phyloP scores from a whole-genome alignment of 1,284 basidiomycete species.

The Malassezia dermatis region DNA sequence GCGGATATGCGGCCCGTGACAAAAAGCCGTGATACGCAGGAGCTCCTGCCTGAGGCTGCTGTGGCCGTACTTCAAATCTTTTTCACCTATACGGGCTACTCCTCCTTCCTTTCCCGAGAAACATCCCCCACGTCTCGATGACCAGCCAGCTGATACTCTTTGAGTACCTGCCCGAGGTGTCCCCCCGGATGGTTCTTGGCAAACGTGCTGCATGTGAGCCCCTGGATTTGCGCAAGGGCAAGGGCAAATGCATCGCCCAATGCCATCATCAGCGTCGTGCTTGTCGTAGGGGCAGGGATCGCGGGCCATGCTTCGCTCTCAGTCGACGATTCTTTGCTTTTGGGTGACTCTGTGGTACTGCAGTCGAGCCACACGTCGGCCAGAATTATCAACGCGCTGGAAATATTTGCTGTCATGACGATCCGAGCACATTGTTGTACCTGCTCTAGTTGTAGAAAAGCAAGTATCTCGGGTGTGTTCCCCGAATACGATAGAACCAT shows the following conservation, averaged over 20 bases:
- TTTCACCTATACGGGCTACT: slow-evolving; percentile 1
- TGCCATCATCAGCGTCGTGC: slow-evolving; percentile 48
- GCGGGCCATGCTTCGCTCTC: slow-evolving; percentile 26
- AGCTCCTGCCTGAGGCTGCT: slow-evolving; percentile 33
- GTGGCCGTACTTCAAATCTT: slow-evolving; percentile 35
- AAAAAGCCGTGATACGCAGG: slow-evolving; percentile 45
- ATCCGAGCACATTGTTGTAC: slow-evolving; percentile 42
- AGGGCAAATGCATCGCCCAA: slow-evolving; percentile 49
- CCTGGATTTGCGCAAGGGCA: slow-evolving; percentile 29
- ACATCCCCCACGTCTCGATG: background rate
- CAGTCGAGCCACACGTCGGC: slow-evolving; percentile 47
- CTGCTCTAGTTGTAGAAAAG: slow-evolving; percentile 44
- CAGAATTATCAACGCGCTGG: slow-evolving; percentile 40
- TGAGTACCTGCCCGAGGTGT: slow-evolving; percentile 34
- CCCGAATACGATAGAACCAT: slow-evolving; percentile 45
- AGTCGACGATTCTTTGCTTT: background rate
- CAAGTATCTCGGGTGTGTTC: slow-evolving; percentile 46
- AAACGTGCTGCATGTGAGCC: slow-evolving; percentile 33
- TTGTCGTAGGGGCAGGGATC: slow-evolving; percentile 48
- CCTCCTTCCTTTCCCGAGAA: background rate
- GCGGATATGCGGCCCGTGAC: slow-evolving; percentile 42
- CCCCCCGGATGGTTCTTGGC: slow-evolving; percentile 48
- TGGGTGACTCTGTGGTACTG: slow-evolving; percentile 1
- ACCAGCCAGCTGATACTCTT: background rate
- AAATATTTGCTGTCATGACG: slow-evolving; percentile 43